Evolutionary conservation across 371 early-diverging fungal species (phyloP), one percentile per base, ranked within the genome.

Genomic region (Batrachochytrium dendrobatidis): DNA sequence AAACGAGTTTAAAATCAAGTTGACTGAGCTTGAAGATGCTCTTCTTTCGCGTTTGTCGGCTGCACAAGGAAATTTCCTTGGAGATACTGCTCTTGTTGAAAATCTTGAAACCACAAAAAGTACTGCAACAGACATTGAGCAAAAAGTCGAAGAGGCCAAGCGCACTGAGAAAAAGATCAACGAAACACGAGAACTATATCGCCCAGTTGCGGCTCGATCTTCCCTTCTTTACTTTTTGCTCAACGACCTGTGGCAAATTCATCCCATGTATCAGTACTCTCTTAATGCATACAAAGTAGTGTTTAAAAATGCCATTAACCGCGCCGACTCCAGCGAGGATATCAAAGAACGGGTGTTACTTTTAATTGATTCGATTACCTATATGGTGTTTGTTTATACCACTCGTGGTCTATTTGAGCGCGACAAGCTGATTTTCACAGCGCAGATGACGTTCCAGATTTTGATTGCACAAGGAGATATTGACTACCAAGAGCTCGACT

Each of bases 401-500:
- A 82, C 78, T 0, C 68, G 83, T 28, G 83, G 83, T 34, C 71
- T 83, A 34, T 83, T 83, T 62, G 83, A 83, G 64, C 56, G 80
- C 8, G 83, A 83, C 68, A 83, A 83, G 72, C 74, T 83, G 12
- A 83, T 77, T 53, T 83, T 77, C 64, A 56, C 69, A 7, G 79
- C 82, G 0, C 83, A 83, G 57, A 80, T 83, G 82, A 76, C 80
- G 6, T 83, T 83, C 78, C 76, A 76, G 59, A 81, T 83, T 50
- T 69, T 83, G 48, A 59, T 70, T 12, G 70, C 74, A 12, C 65
- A 68, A 25, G 75, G 72, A 18, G 82, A 82, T 56, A 63, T 83
- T 28, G 82, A 82, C 52, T 58, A 70, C 22, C 34, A 55, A 2
- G 82, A 83, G 70, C 65, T 80, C 25, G 81, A 83, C 63, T 83